Percentiles rank a stretch among this genome's conserved stretches.
phyloP scores from a whole-genome alignment of 768 basidiomycete genomes.

The Tricholoma saponaceum region DNA sequence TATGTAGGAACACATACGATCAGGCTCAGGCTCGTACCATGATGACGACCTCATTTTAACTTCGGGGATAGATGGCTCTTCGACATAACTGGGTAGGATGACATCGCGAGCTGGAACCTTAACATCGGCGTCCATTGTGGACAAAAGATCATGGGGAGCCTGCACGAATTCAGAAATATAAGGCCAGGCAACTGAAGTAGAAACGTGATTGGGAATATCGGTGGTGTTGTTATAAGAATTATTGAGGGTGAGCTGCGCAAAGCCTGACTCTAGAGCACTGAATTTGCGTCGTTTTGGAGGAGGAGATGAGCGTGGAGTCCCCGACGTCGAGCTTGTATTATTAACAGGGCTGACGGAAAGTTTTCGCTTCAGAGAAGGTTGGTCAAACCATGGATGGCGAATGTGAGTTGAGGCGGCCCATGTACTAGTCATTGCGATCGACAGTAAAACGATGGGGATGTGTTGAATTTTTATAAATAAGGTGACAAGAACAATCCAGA shows the following conservation, averaged over 20 bases:
- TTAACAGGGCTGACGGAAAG: slow-evolving; percentile 19
- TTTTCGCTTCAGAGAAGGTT: slow-evolving; percentile 37
- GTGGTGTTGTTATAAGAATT: slow-evolving; percentile 13
- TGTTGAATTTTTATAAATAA: too few relatives aligned
- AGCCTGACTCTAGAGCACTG: slow-evolving; percentile 48
- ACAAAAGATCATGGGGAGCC: slow-evolving; percentile 1
- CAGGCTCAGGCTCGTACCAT: slow-evolving; percentile 69
- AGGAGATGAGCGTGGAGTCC: slow-evolving; percentile 13
- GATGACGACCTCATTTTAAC: slow-evolving; percentile 59
- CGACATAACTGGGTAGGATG: slow-evolving; percentile 31
- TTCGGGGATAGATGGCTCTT: slow-evolving; percentile 44
- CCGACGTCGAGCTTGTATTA: slow-evolving; percentile 1
- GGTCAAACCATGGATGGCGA: slow-evolving; percentile 42
- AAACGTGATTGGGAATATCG: slow-evolving; percentile 1
- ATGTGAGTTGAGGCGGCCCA: slow-evolving; percentile 24
- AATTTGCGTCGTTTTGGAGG: slow-evolving; percentile 46
- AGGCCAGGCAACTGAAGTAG: slow-evolving; percentile 4
- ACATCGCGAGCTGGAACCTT: slow-evolving; percentile 1
- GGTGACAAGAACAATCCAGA: too few relatives aligned
- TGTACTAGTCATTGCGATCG: slow-evolving; percentile 18
- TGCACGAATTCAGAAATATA: slow-evolving; percentile 10
- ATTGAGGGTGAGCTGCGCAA: slow-evolving; percentile 47
- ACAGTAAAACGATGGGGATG: neutral
- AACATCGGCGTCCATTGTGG: slow-evolving; percentile 9
- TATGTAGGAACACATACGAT: slow-evolving; percentile 43